phyloP scores from a whole-genome alignment of 129 eudicot genomes.

The Lactuca saligna region DNA sequence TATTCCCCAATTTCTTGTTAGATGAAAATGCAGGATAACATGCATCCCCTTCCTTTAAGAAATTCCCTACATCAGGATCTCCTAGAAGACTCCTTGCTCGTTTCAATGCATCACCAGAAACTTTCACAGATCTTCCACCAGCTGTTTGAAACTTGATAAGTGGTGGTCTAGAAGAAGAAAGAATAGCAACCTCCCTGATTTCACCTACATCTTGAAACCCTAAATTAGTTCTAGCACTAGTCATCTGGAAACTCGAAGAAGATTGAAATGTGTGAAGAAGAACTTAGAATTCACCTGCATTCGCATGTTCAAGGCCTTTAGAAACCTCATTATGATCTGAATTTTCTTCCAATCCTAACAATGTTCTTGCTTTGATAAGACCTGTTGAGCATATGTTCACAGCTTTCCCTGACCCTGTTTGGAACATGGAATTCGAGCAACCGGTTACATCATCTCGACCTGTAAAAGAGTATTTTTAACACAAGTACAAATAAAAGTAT shows the following conservation, averaged over 20 bases:
- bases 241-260: conserved; percentile 18
- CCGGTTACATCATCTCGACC: conserved; percentile 36
- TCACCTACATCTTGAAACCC: conserved; percentile 38
- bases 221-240: conserved; percentile 18
- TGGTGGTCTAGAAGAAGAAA: conserved; percentile 47
- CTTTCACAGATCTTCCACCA: conserved; percentile 90
- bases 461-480: neutral
- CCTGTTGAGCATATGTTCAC: conserved; percentile 69
- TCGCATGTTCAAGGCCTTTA: conserved; percentile 37
- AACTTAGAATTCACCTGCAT: conserved; percentile 24
- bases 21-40: conserved; percentile 43
- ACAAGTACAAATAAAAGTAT: conserved; percentile 12
- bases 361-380: conserved; percentile 65
- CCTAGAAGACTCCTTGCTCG: conserved; percentile 90
- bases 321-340: conserved; percentile 32
- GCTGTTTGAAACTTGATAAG: conserved; percentile 87
- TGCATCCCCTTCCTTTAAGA: conserved; percentile 48
- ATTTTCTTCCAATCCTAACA: conserved; percentile 60
- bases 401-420: conserved; percentile 85
- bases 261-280: conserved; percentile 15
- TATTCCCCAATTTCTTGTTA: conserved; percentile 19
- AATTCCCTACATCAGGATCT: conserved; percentile 64
- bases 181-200: conserved; percentile 23
- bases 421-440: conserved; percentile 43
- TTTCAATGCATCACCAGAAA: conserved; percentile 81